These are phyloP conservation scores for Cytospora piceae DNA, from an alignment of 2,329 filamentous ascomycete genomes.

Conservation along the genomic window DNA sequence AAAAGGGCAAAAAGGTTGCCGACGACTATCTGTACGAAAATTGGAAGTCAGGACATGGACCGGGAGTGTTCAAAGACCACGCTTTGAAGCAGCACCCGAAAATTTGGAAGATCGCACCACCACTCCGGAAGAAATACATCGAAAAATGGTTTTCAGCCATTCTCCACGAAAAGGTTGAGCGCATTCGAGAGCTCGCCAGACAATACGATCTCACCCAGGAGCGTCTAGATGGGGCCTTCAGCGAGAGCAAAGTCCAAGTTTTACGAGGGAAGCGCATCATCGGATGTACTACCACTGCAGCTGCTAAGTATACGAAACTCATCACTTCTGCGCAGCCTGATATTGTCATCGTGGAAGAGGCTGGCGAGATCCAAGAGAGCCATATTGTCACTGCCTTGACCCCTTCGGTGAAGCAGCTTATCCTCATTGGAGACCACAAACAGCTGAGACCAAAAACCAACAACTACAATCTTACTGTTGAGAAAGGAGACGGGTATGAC, in stretches of 20 bases:
- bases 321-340: conserved; percentile 60
- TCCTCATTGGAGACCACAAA: conserved; percentile 75
- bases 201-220: conserved; percentile 48
- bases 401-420: conserved; percentile 60
- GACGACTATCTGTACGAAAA: conserved; percentile 54
- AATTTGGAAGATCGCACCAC: conserved; percentile 57
- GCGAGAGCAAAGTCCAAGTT: conserved; percentile 45
- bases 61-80: conserved; percentile 46
- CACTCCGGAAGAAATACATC: conserved; percentile 43
- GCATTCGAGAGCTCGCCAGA: conserved; percentile 43
- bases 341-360: conserved; percentile 71
- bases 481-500: conserved; percentile 67
- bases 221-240: conserved; percentile 48
- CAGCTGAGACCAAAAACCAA: conserved; percentile 71
- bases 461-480: conserved; percentile 63
- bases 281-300: conserved; percentile 72
- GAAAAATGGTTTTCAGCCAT: conserved; percentile 50
- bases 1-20: conserved; percentile 47
- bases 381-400: conserved; percentile 67
- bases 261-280: conserved; percentile 64
- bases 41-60: conserved; percentile 54
- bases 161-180: conserved; percentile 52
- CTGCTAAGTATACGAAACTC: conserved; percentile 62
- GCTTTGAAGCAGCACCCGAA: conserved; percentile 36
- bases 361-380: conserved; percentile 72